phyloP scores from a whole-genome alignment of 108 stramenopile species.

The Nitzschia sp. region DNA sequence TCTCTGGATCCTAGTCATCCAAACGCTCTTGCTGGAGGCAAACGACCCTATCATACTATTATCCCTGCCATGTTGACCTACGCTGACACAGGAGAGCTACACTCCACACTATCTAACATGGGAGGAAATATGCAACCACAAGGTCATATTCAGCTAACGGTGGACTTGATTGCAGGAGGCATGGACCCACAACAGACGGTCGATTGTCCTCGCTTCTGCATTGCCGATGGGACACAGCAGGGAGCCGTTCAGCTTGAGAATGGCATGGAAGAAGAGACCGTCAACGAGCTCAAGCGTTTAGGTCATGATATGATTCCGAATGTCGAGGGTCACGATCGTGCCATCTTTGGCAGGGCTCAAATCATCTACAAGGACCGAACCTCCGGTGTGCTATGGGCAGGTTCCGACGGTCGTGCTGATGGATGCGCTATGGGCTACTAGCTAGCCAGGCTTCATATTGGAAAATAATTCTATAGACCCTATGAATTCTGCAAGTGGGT shows the following conservation, averaged over 20 bases:
- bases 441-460: slow-evolving; percentile 2
- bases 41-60: slow-evolving; percentile 97
- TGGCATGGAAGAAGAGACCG: slow-evolving; percentile 50
- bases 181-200: slow-evolving; percentile 86
- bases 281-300: slow-evolving; percentile 55
- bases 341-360: slow-evolving; percentile 91
- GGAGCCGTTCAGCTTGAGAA: slow-evolving; percentile 75
- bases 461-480: not conserved
- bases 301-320: slow-evolving; percentile 65
- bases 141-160: slow-evolving; percentile 92
- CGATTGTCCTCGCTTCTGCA: slow-evolving; percentile 93
- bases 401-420: slow-evolving; percentile 92
- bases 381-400: slow-evolving; percentile 86
- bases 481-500: slow-evolving; percentile 11
- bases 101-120: slow-evolving; percentile 90
- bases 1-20: slow-evolving; percentile 73
- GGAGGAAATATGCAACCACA: slow-evolving; percentile 98
- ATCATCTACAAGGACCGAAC: slow-evolving; percentile 64
- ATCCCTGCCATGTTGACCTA: slow-evolving; percentile 90
- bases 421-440: slow-evolving; percentile 93
- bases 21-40: slow-evolving; percentile 78
- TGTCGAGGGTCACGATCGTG: slow-evolving; percentile 63
- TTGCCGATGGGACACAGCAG: slow-evolving; percentile 74
- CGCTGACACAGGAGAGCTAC: slow-evolving; percentile 78
- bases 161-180: slow-evolving; percentile 70